Percentiles rank a stretch among this genome's conserved stretches.
These are phyloP conservation scores for Cyclotella cryptica DNA, from an alignment of 108 stramenopile genomes.

Conservation along the genomic window DNA sequence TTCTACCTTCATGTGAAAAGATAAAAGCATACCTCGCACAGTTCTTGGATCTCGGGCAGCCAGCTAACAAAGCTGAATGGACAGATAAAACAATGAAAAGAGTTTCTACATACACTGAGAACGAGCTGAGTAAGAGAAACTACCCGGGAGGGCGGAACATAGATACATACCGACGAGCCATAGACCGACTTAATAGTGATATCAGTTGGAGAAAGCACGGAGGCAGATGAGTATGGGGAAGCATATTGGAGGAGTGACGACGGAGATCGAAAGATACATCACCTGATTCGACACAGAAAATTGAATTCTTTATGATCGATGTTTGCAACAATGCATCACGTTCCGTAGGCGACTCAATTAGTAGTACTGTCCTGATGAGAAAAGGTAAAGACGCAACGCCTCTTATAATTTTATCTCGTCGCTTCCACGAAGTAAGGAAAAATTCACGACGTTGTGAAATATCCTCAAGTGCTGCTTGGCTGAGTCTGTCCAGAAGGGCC, in stretches of 20 bases:
- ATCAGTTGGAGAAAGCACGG: no score
- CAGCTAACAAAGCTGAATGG: not conserved
- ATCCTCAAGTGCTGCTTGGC: constrained; percentile 4
- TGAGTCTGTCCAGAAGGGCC: constrained; percentile 13
- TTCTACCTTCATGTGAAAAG: not conserved
- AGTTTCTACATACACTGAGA: no score
- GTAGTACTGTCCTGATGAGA: constrained; percentile 27
- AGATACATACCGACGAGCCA: not conserved
- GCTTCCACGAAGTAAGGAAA: constrained; percentile 12
- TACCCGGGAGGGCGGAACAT: no score
- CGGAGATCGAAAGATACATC: not conserved
- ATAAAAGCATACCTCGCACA: not conserved
- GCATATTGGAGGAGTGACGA: no score
- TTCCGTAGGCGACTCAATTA: constrained; percentile 6
- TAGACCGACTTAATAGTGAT: not conserved
- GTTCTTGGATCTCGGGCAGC: not conserved
- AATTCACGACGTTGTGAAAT: constrained; percentile 25
- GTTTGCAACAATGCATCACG: constrained; percentile 4
- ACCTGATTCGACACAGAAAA: constrained; percentile 15
- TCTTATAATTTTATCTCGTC: constrained; percentile 21
- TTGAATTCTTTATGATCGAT: constrained; percentile 10
- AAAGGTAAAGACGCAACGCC: constrained; percentile 28
- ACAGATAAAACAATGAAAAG: no score
- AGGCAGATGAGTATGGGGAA: no score
- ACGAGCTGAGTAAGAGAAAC: no score